Conservation (phyloP, 352 stramenopile genomes). For the Lagenidium sp. region DNA sequence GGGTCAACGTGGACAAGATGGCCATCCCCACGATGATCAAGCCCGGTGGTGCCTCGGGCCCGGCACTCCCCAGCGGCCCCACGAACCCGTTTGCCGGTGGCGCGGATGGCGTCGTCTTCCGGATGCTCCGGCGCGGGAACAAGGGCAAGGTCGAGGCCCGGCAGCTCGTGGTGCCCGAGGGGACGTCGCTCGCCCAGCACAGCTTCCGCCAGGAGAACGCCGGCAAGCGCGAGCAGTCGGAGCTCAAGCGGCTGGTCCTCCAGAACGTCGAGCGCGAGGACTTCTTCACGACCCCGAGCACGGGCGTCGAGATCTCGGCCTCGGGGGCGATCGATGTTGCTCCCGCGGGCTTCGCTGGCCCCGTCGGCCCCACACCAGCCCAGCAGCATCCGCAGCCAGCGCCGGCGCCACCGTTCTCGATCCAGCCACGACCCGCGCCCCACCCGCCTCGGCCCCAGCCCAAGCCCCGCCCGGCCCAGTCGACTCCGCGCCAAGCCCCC, state of each 20-base stretch:
- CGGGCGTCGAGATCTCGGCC: not conserved
- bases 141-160: slow-evolving; percentile 96
- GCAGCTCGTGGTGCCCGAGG: slow-evolving; percentile 88
- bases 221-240: slow-evolving; percentile 80
- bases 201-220: slow-evolving; percentile 81
- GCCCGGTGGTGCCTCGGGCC: slow-evolving; percentile 18
- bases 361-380: slow-evolving; percentile 4
- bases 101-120: slow-evolving; percentile 76
- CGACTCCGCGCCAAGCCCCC: slow-evolving; percentile 16
- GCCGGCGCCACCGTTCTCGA: no score
- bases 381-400: not conserved
- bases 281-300: slow-evolving; percentile 53
- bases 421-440: not conserved
- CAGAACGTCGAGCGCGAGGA: slow-evolving; percentile 84
- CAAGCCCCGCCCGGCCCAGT: slow-evolving; percentile 6
- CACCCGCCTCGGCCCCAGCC: slow-evolving; percentile 2
- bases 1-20: slow-evolving; percentile 86
- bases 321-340: slow-evolving; percentile 10
- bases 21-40: slow-evolving; percentile 79
- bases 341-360: slow-evolving; percentile 4
- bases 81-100: not conserved
- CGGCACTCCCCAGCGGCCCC: no score
- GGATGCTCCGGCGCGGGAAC: slow-evolving; percentile 94
- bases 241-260: slow-evolving; percentile 81
- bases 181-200: slow-evolving; percentile 90